Percentiles rank a stretch among this genome's conserved stretches.
Evolutionary conservation across 2,329 filamentous ascomycete genomes (phyloP).

Genomic region (Fonsecaea nubica): DNA sequence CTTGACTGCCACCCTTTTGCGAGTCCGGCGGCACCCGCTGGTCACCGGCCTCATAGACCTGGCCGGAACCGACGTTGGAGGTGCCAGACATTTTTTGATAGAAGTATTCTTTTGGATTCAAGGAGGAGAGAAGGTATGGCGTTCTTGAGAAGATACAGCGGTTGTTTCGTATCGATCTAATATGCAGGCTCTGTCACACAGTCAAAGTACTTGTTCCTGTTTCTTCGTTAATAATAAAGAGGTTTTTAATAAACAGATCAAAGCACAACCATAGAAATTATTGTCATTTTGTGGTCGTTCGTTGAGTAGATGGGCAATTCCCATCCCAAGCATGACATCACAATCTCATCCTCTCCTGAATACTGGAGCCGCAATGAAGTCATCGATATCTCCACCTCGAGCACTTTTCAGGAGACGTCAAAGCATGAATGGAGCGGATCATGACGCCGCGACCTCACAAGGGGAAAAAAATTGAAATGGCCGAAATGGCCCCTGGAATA

Average conservation of each 20-base stretch:
- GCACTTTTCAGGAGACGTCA: slow-evolving; percentile 1
- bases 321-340: slow-evolving; percentile 19
- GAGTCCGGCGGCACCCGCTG: slow-evolving; percentile 70
- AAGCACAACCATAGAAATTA: background rate
- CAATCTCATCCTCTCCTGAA: slow-evolving; percentile 4
- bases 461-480: background rate
- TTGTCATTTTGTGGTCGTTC: background rate
- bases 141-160: background rate
- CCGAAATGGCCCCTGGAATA: background rate
- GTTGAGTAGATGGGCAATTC: background rate
- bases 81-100: slow-evolving; percentile 54
- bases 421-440: slow-evolving; percentile 5
- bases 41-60: slow-evolving; percentile 77
- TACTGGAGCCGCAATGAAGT: slow-evolving; percentile 11
- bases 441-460: background rate
- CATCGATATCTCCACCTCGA: slow-evolving; percentile 7
- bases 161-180: no score
- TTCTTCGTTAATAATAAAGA: no score
- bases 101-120: background rate
- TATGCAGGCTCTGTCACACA: no score
- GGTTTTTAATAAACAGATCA: background rate
- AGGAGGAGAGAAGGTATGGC: background rate
- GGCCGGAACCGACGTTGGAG: slow-evolving; percentile 70
- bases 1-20: slow-evolving; percentile 53
- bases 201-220: no score